These are phyloP conservation scores for Phytophthora citricola DNA, from an alignment of 352 stramenopile genomes.

Conservation along the genomic window DNA sequence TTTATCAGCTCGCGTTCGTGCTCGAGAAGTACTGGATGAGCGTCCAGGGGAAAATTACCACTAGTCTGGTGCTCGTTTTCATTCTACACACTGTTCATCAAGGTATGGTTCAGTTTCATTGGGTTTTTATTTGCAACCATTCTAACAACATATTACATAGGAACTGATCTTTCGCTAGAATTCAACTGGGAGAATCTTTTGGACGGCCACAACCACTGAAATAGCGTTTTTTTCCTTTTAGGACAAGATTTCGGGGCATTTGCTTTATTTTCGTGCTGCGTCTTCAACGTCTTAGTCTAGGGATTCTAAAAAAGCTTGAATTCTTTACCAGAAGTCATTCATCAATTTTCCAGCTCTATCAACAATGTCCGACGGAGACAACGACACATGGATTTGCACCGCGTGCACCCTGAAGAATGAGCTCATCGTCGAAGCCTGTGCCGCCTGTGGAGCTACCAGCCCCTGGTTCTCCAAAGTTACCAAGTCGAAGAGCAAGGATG, in stretches of 20 bases:
- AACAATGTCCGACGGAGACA: slow-evolving; percentile 37
- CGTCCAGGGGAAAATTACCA: too few species aligned
- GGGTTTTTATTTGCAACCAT: too few species aligned
- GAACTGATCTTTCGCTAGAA: background rate
- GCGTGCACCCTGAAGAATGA: slow-evolving; percentile 71
- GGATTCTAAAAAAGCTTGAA: background rate
- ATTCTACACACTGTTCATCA: too few species aligned
- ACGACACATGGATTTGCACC: slow-evolving; percentile 55
- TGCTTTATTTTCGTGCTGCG: too few species aligned
- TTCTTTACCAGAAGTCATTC: background rate
- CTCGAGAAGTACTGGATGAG: too few species aligned
- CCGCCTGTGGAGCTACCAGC: slow-evolving; percentile 72
- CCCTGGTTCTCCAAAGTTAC: slow-evolving; percentile 68
- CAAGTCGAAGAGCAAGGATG: slow-evolving; percentile 50
- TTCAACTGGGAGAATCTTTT: background rate
- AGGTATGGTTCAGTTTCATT: too few species aligned
- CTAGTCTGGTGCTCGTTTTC: too few species aligned
- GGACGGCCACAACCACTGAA: background rate
- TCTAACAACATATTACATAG: too few species aligned
- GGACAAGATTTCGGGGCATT: too few species aligned
- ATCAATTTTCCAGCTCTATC: slow-evolving; percentile 11
- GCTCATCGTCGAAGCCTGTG: slow-evolving; percentile 59
- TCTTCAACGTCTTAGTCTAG: too few species aligned
- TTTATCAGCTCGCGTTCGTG: too few species aligned
- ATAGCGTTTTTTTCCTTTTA: background rate